Base-by-base conservation (phyloP, 352 stramenopile genomes). In the Phytophthora pisi region DNA sequence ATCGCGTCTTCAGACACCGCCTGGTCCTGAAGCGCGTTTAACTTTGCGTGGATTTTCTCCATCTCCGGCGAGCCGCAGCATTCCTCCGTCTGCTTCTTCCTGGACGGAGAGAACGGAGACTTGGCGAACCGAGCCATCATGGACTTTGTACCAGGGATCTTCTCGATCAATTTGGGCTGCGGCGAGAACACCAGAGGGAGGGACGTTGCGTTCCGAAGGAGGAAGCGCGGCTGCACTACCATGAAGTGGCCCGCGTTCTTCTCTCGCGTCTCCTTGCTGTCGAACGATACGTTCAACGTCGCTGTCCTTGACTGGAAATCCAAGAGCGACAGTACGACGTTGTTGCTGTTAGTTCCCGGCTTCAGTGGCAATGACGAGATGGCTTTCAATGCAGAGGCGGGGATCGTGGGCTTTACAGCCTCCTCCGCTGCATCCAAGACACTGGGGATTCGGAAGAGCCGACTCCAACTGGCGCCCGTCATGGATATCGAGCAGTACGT, bases 401-500 rank as follows among this genome's bases (percentile, higher is more conserved):
- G 6, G 13, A 53, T 69, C 8, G 18, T 23, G 38, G 34, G 49
- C 6, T 58, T 64, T 18, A 8, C 15, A 4, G 42, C 30, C 13
- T 68, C 34, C 24, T 67, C 63, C 4, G 45, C 24, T 16, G 45
- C 64, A 26, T 68, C 68, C 24, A 84, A 77, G 0, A 66, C 57
- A 2, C 50, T 80, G 4, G 80, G 81, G 9, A 94, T 61, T 43
- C 81, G 66, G 38, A 94, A 90, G 0, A 94, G 66, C 30, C 86
- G 86, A 67, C 83, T 94, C 88, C 88, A 96, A 63, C 77, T 92
- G 42, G 88, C 90, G 0, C 79, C 81, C 8, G 82, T 92, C 46
- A 96, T 82, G 1, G 88, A 93, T 9, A 96, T 77, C 0, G 84
- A 87, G 53, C 86, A 92, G 53, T 82, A 94, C 7, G 86, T 93